Base-by-base conservation (phyloP, 176 grass and related monocot species). In the Miscanthus lutarioriparius region DNA sequence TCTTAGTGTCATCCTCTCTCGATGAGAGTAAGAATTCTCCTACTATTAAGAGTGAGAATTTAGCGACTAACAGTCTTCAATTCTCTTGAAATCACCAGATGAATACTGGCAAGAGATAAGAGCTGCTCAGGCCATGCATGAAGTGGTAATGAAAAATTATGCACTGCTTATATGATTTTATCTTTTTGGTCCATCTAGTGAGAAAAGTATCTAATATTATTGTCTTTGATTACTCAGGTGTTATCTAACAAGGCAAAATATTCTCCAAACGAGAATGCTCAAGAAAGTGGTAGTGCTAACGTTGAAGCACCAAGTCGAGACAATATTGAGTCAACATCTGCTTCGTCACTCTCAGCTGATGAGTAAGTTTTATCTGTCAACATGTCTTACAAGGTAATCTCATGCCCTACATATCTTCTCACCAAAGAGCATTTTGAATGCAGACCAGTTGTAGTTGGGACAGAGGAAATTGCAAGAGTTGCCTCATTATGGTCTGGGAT, bases 91-190 rank as follows among this genome's bases (percentile, higher is more conserved):
- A 73, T 88, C 90, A 76, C 84, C 96, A 58, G 91, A 99, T 86
- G 96, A 99, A 71, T 99, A 94, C 70, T 99, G 96, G 96, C 96
- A 96, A 83, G 93, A 99, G 82, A 99, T 99, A 77, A 92, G 86
- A 93, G 84, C 89, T 83, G 89, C 91, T 36, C 93, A 96, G 43
- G 84, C 87, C 73, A 92, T 93, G 92, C 93, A 98, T 92, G 91
- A 96, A 84, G 88, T 94, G 91, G 96, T 99, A 91, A 82, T 73
- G 27, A 3, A 23, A 40, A 39, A 82, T 86, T 77, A 80, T 87
- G 44, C 51, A 67, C 17, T 62, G 27, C 30, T 80, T 83, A 25
- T 64, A 41, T 35, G 36, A 44, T 74, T 44, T 47, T 14, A 20
- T 26, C 47, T 22, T 30, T 93, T 80, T 32, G 30, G 22, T 76